These are phyloP conservation scores for Neocatenulostroma microsporum DNA, from an alignment of 2,329 filamentous ascomycete genomes.

Conservation along the genomic window DNA sequence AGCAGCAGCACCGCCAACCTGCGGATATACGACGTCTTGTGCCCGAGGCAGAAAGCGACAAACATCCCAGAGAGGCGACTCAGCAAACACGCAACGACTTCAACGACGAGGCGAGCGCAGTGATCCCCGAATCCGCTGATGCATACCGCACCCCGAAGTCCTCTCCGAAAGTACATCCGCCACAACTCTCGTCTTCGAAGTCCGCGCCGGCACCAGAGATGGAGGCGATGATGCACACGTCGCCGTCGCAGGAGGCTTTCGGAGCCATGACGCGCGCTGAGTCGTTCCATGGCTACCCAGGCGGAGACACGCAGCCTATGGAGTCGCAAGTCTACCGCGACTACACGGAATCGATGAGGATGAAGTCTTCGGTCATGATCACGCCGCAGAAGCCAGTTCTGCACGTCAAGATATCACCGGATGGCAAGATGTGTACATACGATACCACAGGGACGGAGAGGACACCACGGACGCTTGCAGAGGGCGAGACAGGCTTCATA, in stretches of 20 bases:
- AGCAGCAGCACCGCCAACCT: conserved; percentile 17
- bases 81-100: neutral
- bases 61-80: neutral
- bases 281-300: conserved; percentile 32
- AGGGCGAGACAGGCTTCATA: conserved; percentile 27
- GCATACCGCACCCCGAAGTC: conserved; percentile 10
- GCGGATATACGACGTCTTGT: conserved; percentile 7
- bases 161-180: conserved; percentile 7
- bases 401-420: conserved; percentile 3
- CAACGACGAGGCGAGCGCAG: conserved; percentile 9
- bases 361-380: conserved; percentile 5
- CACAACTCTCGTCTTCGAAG: conserved; percentile 15
- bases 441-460: conserved; percentile 8
- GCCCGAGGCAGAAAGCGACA: conserved; percentile 2
- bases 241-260: conserved; percentile 14
- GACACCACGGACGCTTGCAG: conserved; percentile 14
- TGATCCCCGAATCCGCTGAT: conserved; percentile 15
- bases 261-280: conserved; percentile 14
- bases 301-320: conserved; percentile 41
- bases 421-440: conserved; percentile 7
- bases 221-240: conserved; percentile 16
- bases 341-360: conserved; percentile 31
- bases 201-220: conserved; percentile 17
- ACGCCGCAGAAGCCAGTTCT: conserved; percentile 15
- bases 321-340: conserved; percentile 41